Base-by-base conservation (phyloP, 768 basidiomycete genomes). In the Boletus barrowsii region DNA sequence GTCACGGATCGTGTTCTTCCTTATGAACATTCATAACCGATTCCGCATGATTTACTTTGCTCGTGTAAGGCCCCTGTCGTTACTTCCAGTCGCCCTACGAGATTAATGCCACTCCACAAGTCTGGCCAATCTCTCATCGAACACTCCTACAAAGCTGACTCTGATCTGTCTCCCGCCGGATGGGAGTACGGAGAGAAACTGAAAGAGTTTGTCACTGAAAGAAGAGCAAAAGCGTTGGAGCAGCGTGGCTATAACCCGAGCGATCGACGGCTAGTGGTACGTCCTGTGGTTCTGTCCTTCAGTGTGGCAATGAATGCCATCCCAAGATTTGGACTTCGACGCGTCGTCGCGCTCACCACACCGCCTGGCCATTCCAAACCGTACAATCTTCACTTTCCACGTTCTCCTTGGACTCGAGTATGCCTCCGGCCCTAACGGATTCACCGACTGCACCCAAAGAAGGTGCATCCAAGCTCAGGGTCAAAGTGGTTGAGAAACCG, bases 51-150 rank as follows among this genome's bases (percentile, higher is more conserved):
- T 99, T 58, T 98, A 95, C 71, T 98, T 99, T 73, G 96, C 96
- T 5, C 77, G 96, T 39, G 95, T 97, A 66, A 56, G 90, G 8
- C 8, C 7, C 5, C 9, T 37, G 18, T 49, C 51, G 39, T 20
- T 44, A 13, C 24, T 43, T 47, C 39, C 29, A 40, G n/a, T 4
- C 14, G 40, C 15, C 18, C 30, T 24, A 29, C n/a, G 13, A 47
- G 44, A 15, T 45, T 56, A n/a, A 54, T 22, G 6, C 29, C 9
- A 6, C 22, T 39, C 13, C 15, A 7, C 40, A 7, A 97, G 94
- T 96, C 95, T 17, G 97, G 97, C n/a, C 94, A 95, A 79, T 96
- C 93, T 13, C 78, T 98, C 54, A 94, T 98, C 62, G 97, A 99
- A 68, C 97, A 98, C 68, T 98, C 96, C 6, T 98, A 95, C 79